Conservation (phyloP, 495 filamentous ascomycete genomes). For the Xylaria palmicola region DNA sequence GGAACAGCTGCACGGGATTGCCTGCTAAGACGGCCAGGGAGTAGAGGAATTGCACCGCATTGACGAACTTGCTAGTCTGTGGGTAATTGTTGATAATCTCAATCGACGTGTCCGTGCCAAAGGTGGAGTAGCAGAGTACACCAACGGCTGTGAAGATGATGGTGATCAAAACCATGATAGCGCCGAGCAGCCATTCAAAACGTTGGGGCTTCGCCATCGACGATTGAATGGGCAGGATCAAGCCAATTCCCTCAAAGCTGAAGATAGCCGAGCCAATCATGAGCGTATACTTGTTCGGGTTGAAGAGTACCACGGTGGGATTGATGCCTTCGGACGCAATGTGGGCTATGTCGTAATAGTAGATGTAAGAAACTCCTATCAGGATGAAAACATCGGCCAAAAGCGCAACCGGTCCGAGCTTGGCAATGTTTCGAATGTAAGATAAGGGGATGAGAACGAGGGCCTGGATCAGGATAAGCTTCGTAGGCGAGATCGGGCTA, state of each 20-base stretch:
- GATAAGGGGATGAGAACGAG: slow-evolving; percentile 56
- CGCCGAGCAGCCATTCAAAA: slow-evolving; percentile 56
- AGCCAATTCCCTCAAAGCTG: slow-evolving; percentile 66
- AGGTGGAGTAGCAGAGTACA: slow-evolving; percentile 63
- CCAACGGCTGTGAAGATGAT: slow-evolving; percentile 62
- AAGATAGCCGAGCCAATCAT: slow-evolving; percentile 65
- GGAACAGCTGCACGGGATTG: slow-evolving; percentile 64
- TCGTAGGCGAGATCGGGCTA: slow-evolving; percentile 41
- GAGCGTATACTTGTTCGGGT: slow-evolving; percentile 58
- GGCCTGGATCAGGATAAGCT: slow-evolving; percentile 57
- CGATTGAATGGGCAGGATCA: slow-evolving; percentile 64
- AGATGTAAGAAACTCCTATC: slow-evolving; percentile 63
- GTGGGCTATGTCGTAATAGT: slow-evolving; percentile 56
- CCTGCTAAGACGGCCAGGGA: slow-evolving; percentile 61
- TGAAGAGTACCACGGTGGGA: slow-evolving; percentile 56
- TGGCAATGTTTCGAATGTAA: slow-evolving; percentile 64
- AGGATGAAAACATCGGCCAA: slow-evolving; percentile 63
- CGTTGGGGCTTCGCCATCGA: slow-evolving; percentile 60
- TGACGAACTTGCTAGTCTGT: slow-evolving; percentile 60
- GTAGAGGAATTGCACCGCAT: slow-evolving; percentile 65
- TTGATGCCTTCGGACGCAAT: slow-evolving; percentile 48
- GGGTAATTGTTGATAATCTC: slow-evolving; percentile 67
- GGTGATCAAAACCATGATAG: slow-evolving; percentile 63
- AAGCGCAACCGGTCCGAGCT: slow-evolving; percentile 58
- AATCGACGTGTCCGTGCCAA: slow-evolving; percentile 55